A percentile compares a stretch with the other conserved stretches of the same genome.
phyloP scores from a whole-genome alignment of 345 rosid genomes.

The Citrus cavaleriei region DNA sequence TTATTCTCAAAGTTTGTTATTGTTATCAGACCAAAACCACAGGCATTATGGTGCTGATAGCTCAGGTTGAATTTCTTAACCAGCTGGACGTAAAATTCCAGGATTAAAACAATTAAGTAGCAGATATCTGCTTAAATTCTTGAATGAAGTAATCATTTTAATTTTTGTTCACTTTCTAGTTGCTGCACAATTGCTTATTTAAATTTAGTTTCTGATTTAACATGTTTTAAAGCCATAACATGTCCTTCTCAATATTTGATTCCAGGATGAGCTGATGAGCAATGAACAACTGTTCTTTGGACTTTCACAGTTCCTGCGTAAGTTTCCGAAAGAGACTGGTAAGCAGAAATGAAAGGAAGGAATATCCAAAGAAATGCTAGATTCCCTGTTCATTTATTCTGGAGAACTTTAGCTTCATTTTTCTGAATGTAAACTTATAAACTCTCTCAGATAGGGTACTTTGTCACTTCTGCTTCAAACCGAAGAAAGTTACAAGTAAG shows the following conservation, averaged over 20 bases:
- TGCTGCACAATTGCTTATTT: not conserved
- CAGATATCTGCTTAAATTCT: not conserved
- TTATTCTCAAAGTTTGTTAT: not conserved
- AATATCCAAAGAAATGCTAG: conserved; percentile 9
- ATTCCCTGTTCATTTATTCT: conserved; percentile 6
- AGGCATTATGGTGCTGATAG: not conserved
- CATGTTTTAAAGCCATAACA: conserved; percentile 3
- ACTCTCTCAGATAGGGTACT: conserved; percentile 75
- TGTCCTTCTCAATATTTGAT: conserved; percentile 20
- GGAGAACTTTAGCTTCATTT: conserved; percentile 18
- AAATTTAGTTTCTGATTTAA: not conserved
- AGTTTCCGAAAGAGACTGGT: conserved; percentile 98
- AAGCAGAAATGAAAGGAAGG: conserved; percentile 16
- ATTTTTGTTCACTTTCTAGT: not conserved
- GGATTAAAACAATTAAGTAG: not conserved
- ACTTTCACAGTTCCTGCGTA: conserved; percentile 87
- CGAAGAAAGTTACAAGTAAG: conserved; percentile 70
- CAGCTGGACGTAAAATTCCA: not conserved
- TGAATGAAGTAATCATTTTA: not conserved
- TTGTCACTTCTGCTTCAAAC: conserved; percentile 98
- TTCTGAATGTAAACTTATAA: conserved; percentile 13
- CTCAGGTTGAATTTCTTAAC: not conserved
- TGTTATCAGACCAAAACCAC: not conserved
- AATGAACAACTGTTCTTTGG: conserved; percentile 95
- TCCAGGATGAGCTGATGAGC: conserved; percentile 93